Percentiles rank a stretch among this genome's conserved stretches.
phyloP scores from a whole-genome alignment of 139 green algal genomes.

The Prasinococcaceae sp. region DNA sequence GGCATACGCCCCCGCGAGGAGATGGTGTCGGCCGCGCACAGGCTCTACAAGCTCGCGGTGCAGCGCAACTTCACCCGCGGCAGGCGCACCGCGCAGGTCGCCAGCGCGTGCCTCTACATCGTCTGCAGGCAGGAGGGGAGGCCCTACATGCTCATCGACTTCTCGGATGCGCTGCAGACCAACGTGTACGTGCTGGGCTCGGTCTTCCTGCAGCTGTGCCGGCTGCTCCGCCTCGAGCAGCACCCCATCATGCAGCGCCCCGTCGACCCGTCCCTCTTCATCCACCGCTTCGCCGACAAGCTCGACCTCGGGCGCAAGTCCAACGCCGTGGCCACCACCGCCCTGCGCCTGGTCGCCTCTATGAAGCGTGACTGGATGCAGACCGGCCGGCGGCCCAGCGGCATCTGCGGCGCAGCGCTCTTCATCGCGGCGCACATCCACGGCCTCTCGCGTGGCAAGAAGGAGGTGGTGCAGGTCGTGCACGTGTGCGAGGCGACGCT shows the following conservation, averaged over 20 bases:
- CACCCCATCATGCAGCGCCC: slow-evolving; percentile 66
- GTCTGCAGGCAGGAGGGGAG: slow-evolving; percentile 78
- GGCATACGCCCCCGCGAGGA: slow-evolving; percentile 58
- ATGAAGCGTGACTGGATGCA: slow-evolving; percentile 99
- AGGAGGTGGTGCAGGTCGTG: slow-evolving; percentile 60
- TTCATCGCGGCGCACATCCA: slow-evolving; percentile 86
- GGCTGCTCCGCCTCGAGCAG: slow-evolving; percentile 71
- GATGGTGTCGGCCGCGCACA: slow-evolving; percentile 41
- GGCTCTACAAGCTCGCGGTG: slow-evolving; percentile 53
- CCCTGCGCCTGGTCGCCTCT: slow-evolving; percentile 65
- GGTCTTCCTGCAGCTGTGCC: slow-evolving; percentile 81
- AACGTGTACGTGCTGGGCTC: slow-evolving; percentile 59
- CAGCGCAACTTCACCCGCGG: slow-evolving; percentile 84
- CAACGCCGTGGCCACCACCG: slow-evolving; percentile 57
- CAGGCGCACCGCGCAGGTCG: slow-evolving; percentile 72
- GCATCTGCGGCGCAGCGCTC: slow-evolving; percentile 87
- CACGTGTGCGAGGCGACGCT: slow-evolving; percentile 84
- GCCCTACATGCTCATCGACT: slow-evolving; percentile 98
- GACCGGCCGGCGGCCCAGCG: slow-evolving; percentile 70
- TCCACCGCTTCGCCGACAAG: slow-evolving; percentile 76
- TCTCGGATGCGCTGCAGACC: slow-evolving; percentile 65
- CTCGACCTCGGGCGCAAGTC: slow-evolving; percentile 25
- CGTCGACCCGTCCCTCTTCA: slow-evolving; percentile 87
- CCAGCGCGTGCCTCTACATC: slow-evolving; percentile 87
- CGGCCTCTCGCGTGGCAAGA: slow-evolving; percentile 57